These are phyloP conservation scores for Tephrocybe sp. DNA, from an alignment of 768 basidiomycete genomes.

Conservation along the genomic window DNA sequence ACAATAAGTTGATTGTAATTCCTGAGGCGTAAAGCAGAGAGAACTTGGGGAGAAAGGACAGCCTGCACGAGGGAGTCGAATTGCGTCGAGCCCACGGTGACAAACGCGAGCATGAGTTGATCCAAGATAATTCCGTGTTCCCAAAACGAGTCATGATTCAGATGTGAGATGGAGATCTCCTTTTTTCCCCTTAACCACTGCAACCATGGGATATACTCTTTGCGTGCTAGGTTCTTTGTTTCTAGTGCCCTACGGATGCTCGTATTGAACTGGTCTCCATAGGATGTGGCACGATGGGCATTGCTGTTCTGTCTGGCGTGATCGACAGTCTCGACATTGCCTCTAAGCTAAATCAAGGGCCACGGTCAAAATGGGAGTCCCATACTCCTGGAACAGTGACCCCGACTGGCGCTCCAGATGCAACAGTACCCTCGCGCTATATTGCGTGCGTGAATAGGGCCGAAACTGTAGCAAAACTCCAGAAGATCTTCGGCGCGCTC, in stretches of 20 bases:
- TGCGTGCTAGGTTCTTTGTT: conserved; percentile 70
- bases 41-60: conserved; percentile 54
- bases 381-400: conserved; percentile 71
- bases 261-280: conserved; percentile 16
- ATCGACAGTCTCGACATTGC: conserved; percentile 70
- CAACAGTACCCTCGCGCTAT: conserved; percentile 75
- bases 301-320: conserved; percentile 92
- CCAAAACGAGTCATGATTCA: conserved; percentile 16
- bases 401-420: conserved; percentile 58
- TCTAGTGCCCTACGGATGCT: conserved; percentile 5
- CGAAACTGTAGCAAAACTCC: conserved; percentile 70
- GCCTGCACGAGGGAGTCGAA: conserved; percentile 74
- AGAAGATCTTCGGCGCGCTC: conserved; percentile 53
- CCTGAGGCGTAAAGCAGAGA: conserved; percentile 46
- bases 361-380: conserved; percentile 34
- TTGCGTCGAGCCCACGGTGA: conserved; percentile 88
- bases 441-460: conserved; percentile 84
- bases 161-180: conserved; percentile 9
- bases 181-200: conserved; percentile 11
- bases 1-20: conserved; percentile 65
- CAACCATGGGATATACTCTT: conserved; percentile 84
- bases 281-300: conserved; percentile 99
- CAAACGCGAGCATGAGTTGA: conserved; percentile 50
- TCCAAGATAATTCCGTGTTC: conserved; percentile 14
- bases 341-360: conserved; percentile 21